A percentile compares a stretch with the other conserved stretches of the same genome.
phyloP scores from a whole-genome alignment of 2,329 filamentous ascomycete genomes.

The Pestalotiopsis sp. region DNA sequence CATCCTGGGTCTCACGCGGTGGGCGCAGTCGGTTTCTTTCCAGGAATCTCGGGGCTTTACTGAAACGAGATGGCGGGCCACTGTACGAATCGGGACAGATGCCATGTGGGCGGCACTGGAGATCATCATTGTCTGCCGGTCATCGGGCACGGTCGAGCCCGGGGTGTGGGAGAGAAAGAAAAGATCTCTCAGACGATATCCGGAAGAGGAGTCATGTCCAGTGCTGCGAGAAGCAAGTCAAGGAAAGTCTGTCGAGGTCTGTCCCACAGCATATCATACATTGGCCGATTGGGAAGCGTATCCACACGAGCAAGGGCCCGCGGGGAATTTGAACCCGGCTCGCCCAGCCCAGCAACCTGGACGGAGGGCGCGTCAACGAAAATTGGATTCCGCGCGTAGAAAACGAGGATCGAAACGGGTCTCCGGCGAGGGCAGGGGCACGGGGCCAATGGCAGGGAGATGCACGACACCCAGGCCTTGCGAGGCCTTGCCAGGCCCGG shows the following conservation, averaged over 20 bases:
- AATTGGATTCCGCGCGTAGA: slow-evolving; percentile 9
- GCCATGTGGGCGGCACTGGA: neutral
- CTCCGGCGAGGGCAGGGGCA: neutral
- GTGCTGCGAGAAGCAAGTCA: neutral
- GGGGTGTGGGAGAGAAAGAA: neutral
- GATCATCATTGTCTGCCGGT: neutral
- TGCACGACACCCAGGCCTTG: neutral
- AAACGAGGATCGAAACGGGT: neutral
- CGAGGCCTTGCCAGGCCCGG: neutral
- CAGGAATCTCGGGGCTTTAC: slow-evolving; percentile 1
- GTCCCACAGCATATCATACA: neutral
- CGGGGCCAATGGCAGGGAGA: neutral
- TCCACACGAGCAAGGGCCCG: neutral
- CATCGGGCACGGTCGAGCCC: neutral
- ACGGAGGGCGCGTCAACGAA: slow-evolving; percentile 2
- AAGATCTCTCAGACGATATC: neutral
- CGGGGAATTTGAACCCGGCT: slow-evolving; percentile 6
- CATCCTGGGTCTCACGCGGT: neutral
- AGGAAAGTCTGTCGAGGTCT: neutral
- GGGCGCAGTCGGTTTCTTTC: neutral
- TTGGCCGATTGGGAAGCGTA: neutral
- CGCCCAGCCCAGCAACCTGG: neutral
- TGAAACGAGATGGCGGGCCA: slow-evolving; percentile 5
- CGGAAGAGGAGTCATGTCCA: neutral
- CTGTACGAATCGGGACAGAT: neutral